These are phyloP conservation scores for Blastobotrys indianensis DNA, from an alignment of 1,139 yeast genomes.

Conservation along the genomic window DNA sequence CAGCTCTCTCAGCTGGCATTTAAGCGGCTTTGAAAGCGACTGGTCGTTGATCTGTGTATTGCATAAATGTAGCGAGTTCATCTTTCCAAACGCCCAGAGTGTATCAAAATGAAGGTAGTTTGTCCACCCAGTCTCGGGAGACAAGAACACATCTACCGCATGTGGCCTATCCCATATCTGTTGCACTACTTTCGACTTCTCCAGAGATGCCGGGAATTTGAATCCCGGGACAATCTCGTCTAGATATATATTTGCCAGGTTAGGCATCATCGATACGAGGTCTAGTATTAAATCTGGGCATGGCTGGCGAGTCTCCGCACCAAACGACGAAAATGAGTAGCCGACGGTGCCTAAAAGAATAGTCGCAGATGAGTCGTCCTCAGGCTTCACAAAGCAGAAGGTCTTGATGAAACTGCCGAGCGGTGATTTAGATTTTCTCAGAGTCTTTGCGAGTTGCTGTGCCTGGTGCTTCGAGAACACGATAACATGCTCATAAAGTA, in stretches of 20 bases:
- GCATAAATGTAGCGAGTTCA: slow-evolving; percentile 12
- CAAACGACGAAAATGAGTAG: slow-evolving; percentile 8
- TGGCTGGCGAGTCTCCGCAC: slow-evolving; percentile 10
- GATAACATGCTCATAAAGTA: slow-evolving; percentile 17
- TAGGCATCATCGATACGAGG: slow-evolving; percentile 14
- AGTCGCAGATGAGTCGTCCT: slow-evolving; percentile 8
- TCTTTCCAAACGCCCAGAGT: slow-evolving; percentile 15
- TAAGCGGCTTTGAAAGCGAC: slow-evolving; percentile 1
- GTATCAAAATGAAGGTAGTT: slow-evolving; percentile 7
- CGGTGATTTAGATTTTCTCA: slow-evolving; percentile 11
- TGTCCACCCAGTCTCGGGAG: slow-evolving; percentile 17
- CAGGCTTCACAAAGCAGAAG: slow-evolving; percentile 12
- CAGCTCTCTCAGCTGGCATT: background rate
- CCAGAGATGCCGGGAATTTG: slow-evolving; percentile 11
- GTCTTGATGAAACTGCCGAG: slow-evolving; percentile 9
- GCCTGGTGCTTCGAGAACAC: slow-evolving; percentile 18
- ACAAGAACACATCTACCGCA: slow-evolving; percentile 6
- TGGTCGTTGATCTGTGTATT: slow-evolving; percentile 10
- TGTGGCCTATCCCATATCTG: background rate
- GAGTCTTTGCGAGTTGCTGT: slow-evolving; percentile 15
- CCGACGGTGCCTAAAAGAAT: slow-evolving; percentile 12
- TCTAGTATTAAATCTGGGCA: slow-evolving; percentile 19
- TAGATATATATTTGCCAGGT: slow-evolving; percentile 15
- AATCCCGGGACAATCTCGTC: slow-evolving; percentile 18
- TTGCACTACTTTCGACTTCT: slow-evolving; percentile 7